A percentile compares a stretch with the other conserved stretches of the same genome.
These are phyloP conservation scores for Pterocarpus santalinus DNA, from an alignment of 306 rosid genomes.

Conservation along the genomic window DNA sequence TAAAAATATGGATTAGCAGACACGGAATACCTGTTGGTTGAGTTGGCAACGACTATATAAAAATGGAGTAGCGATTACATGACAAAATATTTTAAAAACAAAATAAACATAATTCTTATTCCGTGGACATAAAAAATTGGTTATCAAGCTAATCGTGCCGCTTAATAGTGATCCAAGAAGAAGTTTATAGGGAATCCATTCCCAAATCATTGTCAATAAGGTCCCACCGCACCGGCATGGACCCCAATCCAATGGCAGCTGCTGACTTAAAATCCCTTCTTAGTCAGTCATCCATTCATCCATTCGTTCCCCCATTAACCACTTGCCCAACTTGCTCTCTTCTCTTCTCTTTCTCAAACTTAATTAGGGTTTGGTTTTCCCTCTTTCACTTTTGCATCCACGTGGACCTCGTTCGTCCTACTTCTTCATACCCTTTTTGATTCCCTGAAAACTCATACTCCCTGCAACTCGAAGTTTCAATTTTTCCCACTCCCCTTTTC, in stretches of 20 bases:
- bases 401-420: neutral
- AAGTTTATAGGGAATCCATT: too few species aligned
- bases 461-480: slow-evolving; percentile 52
- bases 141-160: neutral
- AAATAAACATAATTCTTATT: too few species aligned
- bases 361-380: neutral
- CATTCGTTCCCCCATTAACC: neutral
- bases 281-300: neutral
- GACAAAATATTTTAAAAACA: too few species aligned
- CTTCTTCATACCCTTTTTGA: neutral
- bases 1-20: too few species aligned
- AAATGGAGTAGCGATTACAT: too few species aligned
- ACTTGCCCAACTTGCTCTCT: neutral
- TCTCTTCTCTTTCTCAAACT: neutral
- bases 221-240: neutral
- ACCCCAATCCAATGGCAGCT: slow-evolving; percentile 2
- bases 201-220: neutral
- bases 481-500: slow-evolving; percentile 24
- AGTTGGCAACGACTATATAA: too few species aligned
- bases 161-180: too few species aligned
- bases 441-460: neutral
- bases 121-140: too few species aligned
- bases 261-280: neutral
- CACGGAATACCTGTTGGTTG: too few species aligned
- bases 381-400: neutral